Conservation (phyloP, 2,329 filamentous ascomycete genomes). For the Fusarium brevicatenulatum region DNA sequence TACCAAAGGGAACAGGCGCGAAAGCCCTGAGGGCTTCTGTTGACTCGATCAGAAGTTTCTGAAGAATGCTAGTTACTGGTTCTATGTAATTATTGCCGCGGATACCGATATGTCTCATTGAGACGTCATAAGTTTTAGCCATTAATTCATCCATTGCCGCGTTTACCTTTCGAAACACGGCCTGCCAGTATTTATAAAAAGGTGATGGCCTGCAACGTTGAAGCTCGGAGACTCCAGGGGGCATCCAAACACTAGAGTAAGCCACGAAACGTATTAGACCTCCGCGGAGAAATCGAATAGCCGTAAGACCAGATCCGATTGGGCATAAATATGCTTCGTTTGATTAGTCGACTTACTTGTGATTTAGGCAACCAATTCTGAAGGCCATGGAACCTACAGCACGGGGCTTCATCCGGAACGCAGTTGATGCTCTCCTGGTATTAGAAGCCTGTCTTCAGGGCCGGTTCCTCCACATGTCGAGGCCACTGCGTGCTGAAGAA, state of each 20-base stretch:
- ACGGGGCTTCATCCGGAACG: neutral
- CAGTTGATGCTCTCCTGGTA: neutral
- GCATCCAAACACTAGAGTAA: neutral
- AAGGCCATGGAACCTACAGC: neutral
- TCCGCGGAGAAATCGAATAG: neutral
- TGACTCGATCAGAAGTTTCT: neutral
- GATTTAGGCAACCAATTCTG: neutral
- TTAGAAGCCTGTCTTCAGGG: neutral
- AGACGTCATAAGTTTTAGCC: too few relatives aligned
- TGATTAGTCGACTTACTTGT: neutral
- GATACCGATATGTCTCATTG: too few relatives aligned
- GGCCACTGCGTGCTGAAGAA: neutral
- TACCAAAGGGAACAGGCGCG: neutral
- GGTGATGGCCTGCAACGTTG: neutral
- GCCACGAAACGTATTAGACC: neutral
- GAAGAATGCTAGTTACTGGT: neutral
- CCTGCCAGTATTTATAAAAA: neutral
- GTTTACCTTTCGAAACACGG: neutral
- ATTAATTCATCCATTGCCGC: too few relatives aligned
- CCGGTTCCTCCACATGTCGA: neutral
- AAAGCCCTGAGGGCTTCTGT: neutral
- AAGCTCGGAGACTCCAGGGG: neutral
- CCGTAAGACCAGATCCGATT: neutral
- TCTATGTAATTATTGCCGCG: neutral
- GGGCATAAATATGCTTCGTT: accelerated